phyloP scores from a whole-genome alignment of 768 basidiomycete genomes.

The Punctularia strigosozonata region DNA sequence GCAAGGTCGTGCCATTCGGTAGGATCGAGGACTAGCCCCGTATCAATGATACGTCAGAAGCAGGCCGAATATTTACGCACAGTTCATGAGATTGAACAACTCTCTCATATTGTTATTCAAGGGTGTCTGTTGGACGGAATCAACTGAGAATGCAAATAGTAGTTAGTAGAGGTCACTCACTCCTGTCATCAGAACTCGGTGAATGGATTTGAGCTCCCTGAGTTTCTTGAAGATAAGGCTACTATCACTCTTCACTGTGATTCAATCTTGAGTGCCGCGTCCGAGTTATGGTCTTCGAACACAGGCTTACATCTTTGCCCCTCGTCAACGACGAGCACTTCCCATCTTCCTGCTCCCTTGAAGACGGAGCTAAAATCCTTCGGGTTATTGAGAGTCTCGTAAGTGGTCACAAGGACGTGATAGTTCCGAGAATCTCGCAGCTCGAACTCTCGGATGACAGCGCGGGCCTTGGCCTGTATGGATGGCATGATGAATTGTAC shows the following conservation, averaged over 20 bases:
- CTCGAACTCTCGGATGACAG: conserved; percentile 75
- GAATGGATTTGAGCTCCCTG: conserved; percentile 64
- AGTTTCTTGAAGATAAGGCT: conserved; percentile 75
- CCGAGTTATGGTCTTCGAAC: no score
- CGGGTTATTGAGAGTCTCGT: conserved; percentile 64
- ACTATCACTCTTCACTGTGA: conserved; percentile 70
- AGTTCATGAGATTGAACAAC: conserved; percentile 94
- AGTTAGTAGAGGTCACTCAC: conserved; percentile 24
- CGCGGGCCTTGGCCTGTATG: conserved; percentile 63
- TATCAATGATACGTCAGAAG: no score
- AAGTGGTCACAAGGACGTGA: conserved; percentile 89
- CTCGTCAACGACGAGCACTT: conserved; percentile 88
- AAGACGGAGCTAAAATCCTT: conserved; percentile 70
- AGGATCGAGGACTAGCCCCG: conserved; percentile 83
- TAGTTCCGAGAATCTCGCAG: conserved; percentile 49
- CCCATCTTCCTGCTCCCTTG: conserved; percentile 81
- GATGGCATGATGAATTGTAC: no score
- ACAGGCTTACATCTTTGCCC: conserved; percentile 69
- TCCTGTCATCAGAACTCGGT: conserved; percentile 86
- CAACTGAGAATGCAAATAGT: neutral
- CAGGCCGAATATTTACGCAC: no score
- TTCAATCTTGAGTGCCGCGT: no score
- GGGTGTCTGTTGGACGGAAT: conserved; percentile 48
- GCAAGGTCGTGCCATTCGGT: conserved; percentile 66
- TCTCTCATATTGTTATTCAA: conserved; percentile 96